Evolutionary conservation across 2,329 filamentous ascomycete genomes (phyloP).

Genomic region (Xylariales sp.): DNA sequence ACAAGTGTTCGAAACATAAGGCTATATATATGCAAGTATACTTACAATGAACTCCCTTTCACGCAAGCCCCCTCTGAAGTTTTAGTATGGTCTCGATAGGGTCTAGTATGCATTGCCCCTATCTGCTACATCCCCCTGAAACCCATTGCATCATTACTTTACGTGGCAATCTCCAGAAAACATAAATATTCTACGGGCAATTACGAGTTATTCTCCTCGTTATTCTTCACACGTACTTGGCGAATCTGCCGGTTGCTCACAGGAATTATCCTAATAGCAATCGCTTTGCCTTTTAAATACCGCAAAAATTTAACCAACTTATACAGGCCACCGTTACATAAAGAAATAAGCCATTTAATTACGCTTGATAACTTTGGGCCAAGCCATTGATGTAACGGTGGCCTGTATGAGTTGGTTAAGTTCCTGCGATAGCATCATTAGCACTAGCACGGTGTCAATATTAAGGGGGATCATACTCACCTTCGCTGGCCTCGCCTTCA

Average conservation of each 20-base stretch:
- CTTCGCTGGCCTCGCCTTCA: constrained; percentile 1
- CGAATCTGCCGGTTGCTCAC: constrained; percentile 34
- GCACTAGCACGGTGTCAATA: not conserved
- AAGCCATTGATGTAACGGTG: too few species aligned
- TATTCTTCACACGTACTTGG: constrained; percentile 10
- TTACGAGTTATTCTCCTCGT: not conserved
- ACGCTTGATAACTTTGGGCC: too few species aligned
- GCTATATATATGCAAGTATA: too few species aligned
- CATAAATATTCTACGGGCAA: not conserved
- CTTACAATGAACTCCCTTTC: too few species aligned
- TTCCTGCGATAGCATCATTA: too few species aligned
- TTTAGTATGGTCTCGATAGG: too few species aligned
- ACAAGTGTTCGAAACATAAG: not conserved
- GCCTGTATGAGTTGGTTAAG: too few species aligned
- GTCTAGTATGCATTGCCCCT: not conserved
- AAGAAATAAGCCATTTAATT: too few species aligned
- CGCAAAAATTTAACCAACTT: too few species aligned
- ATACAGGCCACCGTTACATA: too few species aligned
- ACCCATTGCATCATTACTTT: not conserved
- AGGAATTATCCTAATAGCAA: constrained; percentile 30
- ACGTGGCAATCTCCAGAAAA: not conserved
- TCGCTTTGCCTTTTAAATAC: constrained; percentile 20
- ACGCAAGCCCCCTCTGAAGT: too few species aligned
- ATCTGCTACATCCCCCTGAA: not conserved
- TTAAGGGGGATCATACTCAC: constrained; percentile 14